Conservation (phyloP, 805 yeast species). For the Metschnikowia dekortorum region DNA sequence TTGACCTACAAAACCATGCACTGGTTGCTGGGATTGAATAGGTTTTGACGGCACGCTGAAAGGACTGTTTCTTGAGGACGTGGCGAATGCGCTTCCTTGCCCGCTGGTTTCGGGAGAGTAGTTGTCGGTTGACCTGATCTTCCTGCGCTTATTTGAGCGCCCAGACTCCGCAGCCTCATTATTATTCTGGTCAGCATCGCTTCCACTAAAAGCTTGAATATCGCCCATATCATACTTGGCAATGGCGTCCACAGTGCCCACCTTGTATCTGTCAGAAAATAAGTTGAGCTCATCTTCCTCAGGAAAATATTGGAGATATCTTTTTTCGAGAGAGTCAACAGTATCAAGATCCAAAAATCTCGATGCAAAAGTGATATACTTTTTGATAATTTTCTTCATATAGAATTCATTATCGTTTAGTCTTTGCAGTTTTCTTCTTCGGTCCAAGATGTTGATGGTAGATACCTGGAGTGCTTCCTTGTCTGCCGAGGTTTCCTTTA, state of each 20-base stretch:
- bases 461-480: constrained; percentile 15
- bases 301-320: constrained; percentile 65
- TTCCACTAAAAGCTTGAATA: constrained; percentile 7
- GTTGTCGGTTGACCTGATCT: constrained; percentile 5
- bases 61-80: neutral
- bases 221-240: constrained; percentile 33
- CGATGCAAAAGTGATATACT: constrained; percentile 65
- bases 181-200: constrained; percentile 12
- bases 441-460: constrained; percentile 13
- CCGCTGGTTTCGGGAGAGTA: constrained; percentile 6
- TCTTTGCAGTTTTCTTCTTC: constrained; percentile 10
- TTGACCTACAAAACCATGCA: constrained; percentile 30
- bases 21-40: constrained; percentile 6
- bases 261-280: constrained; percentile 37
- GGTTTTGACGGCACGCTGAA: constrained; percentile 6
- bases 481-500: constrained; percentile 31
- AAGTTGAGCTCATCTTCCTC: constrained; percentile 43
- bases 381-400: constrained; percentile 30
- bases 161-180: constrained; percentile 11
- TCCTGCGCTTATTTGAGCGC: constrained; percentile 5
- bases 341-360: constrained; percentile 67
- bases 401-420: constrained; percentile 22
- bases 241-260: constrained; percentile 34
- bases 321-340: constrained; percentile 58
- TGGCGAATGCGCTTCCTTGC: neutral